Evolutionary conservation across 768 basidiomycete species (phyloP).

Genomic region (Bullera alba): DNA sequence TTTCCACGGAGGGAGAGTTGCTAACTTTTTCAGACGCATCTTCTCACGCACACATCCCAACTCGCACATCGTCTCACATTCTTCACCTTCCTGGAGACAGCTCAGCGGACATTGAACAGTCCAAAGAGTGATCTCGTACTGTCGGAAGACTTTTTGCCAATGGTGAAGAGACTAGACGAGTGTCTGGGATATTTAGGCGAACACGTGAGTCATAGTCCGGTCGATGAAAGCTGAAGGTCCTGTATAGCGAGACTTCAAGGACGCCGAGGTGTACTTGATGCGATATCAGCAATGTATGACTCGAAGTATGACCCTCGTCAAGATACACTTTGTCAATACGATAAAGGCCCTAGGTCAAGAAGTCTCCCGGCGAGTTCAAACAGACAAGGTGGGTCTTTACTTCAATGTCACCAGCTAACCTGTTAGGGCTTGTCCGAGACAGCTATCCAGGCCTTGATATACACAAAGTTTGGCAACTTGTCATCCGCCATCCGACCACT

Average conservation of each 20-base stretch:
- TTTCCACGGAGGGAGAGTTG: neutral
- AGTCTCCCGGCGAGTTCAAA: conserved; percentile 63
- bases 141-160: conserved; percentile 83
- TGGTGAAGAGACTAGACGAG: conserved; percentile 91
- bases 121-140: conserved; percentile 88
- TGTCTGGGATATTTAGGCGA: conserved; percentile 83
- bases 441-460: conserved; percentile 63
- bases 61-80: conserved; percentile 77
- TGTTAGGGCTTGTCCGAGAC: conserved; percentile 76
- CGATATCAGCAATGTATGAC: conserved; percentile 98
- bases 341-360: conserved; percentile 72
- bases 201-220: conserved; percentile 57
- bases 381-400: conserved; percentile 57
- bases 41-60: conserved; percentile 73
- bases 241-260: conserved; percentile 78
- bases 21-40: conserved; percentile 56
- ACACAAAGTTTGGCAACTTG: conserved; percentile 75
- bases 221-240: conserved; percentile 1
- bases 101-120: conserved; percentile 86
- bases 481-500: conserved; percentile 68
- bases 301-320: conserved; percentile 94
- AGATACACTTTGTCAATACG: conserved; percentile 88
- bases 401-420: neutral
- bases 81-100: conserved; percentile 88
- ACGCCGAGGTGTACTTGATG: conserved; percentile 88